Base-by-base conservation (phyloP, 495 filamentous ascomycete genomes). In the Pseudomonodictys pantanalensis region DNA sequence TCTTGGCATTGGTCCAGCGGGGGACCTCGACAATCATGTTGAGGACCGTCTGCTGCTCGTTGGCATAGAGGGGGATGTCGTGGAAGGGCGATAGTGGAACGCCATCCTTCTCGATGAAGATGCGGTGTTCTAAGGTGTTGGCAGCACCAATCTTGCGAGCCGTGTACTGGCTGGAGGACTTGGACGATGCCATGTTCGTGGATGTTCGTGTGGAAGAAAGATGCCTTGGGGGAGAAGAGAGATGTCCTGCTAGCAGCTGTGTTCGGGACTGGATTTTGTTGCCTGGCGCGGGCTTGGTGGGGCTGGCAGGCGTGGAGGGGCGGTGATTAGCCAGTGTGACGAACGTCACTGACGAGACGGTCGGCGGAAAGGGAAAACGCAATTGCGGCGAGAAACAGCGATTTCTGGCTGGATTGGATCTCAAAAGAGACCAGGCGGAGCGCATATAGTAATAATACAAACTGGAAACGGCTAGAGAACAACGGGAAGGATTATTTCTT, bases 21-120 rank as follows among this genome's bases (percentile, higher is more conserved):
- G 95, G 95, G 69, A 97, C 96, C 85, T 97, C 95, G 60, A 97
- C 95, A 49, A 99, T 77, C 95, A 99, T 99, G 84, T 99, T 99
- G 69, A 97, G 82, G 69, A 99, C 75, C 67, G 86, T 95, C 81
- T 95, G 81, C 79, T 95, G 85, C 72, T 86, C 77, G 72, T 99
- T 95, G 83, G 95, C 93, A 67, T 89, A 97, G 69, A 99, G 87
- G 38, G 95, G 95, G 57, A 99, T 89, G 68, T 99, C 95, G 83
- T 99, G 95, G 85, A 97, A 99, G 62, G 92, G 87, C 52, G 91
- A 97, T 71, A 97, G 71, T 52, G 89, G 89, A 26, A 88, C 77
- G 77, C 95, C 93, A 90, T 97, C 90, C 78, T 92, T 90, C 83
- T 97, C 93, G 70, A 97, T 83, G 83, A 86, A 99, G 76, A 97